These are phyloP conservation scores for Brettanomyces nanus DNA, from an alignment of 805 yeast genomes.

Conservation along the genomic window DNA sequence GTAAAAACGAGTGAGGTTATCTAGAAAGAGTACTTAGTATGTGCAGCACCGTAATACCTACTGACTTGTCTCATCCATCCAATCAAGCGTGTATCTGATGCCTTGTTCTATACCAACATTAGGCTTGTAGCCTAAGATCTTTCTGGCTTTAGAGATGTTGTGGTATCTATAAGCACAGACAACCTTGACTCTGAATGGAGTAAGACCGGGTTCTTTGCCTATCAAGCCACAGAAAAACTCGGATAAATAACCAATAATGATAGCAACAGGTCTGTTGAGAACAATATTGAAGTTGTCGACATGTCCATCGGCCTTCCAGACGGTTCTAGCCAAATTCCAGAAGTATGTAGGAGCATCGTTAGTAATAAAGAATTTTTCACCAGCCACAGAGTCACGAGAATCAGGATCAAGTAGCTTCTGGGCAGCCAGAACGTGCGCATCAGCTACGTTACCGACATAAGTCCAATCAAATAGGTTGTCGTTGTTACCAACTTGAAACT, in stretches of 20 bases:
- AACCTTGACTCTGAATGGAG: constrained; percentile 89
- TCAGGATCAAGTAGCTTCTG: constrained; percentile 49
- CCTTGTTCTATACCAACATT: constrained; percentile 73
- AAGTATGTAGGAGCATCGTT: constrained; percentile 93
- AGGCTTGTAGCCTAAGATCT: constrained; percentile 71
- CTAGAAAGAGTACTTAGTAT: neutral
- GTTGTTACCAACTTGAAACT: constrained; percentile 92
- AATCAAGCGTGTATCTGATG: constrained; percentile 66
- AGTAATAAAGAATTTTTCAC: constrained; percentile 84
- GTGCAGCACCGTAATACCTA: constrained; percentile 4
- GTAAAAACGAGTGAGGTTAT: constrained; percentile 18
- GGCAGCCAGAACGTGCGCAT: constrained; percentile 92
- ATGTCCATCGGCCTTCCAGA: constrained; percentile 95
- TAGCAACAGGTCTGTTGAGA: constrained; percentile 66
- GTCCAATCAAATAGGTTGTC: constrained; percentile 94
- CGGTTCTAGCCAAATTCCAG: constrained; percentile 94
- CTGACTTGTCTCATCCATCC: constrained; percentile 68
- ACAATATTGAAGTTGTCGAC: constrained; percentile 63
- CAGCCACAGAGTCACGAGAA: constrained; percentile 47
- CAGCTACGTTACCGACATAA: constrained; percentile 97
- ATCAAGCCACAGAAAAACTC: constrained; percentile 59
- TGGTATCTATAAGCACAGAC: constrained; percentile 93
- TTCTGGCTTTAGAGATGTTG: constrained; percentile 81
- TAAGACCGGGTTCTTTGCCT: constrained; percentile 86
- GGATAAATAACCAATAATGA: constrained; percentile 74